A percentile compares a stretch with the other conserved stretches of the same genome.
These are phyloP conservation scores for Tulasnella sp. DNA, from an alignment of 768 basidiomycete genomes.

Conservation along the genomic window DNA sequence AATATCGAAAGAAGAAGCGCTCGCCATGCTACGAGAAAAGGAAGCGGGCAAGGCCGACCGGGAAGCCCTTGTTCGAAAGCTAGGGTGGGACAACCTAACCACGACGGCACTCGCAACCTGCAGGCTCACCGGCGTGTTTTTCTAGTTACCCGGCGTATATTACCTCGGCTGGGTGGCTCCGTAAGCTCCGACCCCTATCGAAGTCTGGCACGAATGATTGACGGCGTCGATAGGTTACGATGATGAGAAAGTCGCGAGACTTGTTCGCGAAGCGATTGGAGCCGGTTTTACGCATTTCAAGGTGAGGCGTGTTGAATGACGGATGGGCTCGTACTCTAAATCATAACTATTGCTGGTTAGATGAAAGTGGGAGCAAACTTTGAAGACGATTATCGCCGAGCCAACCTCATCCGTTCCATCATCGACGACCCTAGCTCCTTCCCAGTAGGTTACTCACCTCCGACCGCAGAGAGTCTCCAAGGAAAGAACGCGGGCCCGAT, in stretches of 20 bases:
- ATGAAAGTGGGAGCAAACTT: slow-evolving; percentile 45
- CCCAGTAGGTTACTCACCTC: slow-evolving; percentile 35
- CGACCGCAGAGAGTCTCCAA: slow-evolving; percentile 33
- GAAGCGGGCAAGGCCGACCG: slow-evolving; percentile 40
- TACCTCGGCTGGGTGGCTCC: slow-evolving; percentile 27
- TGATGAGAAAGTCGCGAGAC: slow-evolving; percentile 41
- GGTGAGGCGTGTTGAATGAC: slow-evolving; percentile 25
- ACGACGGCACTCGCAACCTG: background rate
- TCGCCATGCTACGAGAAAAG: slow-evolving; percentile 39
- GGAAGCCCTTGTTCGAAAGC: slow-evolving; percentile 37
- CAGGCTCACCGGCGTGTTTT: background rate
- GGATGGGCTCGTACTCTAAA: background rate
- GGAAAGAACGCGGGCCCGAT: slow-evolving; percentile 45
- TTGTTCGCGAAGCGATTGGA: slow-evolving; percentile 39
- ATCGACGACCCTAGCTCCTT: slow-evolving; percentile 43
- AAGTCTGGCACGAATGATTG: background rate
- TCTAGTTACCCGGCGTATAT: slow-evolving; percentile 26
- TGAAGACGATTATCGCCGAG: slow-evolving; percentile 42
- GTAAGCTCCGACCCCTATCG: background rate
- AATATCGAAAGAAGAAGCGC: slow-evolving; percentile 44
- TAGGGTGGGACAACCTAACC: slow-evolving; percentile 18
- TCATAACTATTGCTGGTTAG: slow-evolving; percentile 2
- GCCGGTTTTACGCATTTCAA: slow-evolving; percentile 50
- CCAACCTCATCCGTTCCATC: slow-evolving; percentile 42
- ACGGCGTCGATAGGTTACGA: slow-evolving; percentile 35